Base-by-base conservation (phyloP, 2,329 filamentous ascomycete genomes). In the Elsinoe ampelina region DNA sequence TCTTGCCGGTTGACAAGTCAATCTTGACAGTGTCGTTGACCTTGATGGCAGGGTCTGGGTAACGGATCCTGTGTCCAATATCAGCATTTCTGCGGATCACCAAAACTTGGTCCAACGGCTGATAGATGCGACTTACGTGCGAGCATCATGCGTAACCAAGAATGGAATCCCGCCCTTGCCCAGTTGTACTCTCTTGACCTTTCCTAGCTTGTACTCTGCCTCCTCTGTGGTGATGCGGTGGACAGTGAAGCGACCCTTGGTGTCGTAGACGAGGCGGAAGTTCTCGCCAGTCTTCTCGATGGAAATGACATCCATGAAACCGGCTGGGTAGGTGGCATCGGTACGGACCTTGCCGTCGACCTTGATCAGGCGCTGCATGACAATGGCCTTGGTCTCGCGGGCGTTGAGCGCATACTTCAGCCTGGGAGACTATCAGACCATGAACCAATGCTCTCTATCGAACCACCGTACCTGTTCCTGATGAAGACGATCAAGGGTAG, bases 121-220 rank as follows among this genome's bases (percentile, higher is more conserved):
- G 92, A 96, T 91, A 93, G 91, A 96, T 89, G 87, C 87, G 83
- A 97, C 92, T 95, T 83, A 98, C 92, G 93, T 98, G 90, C 93
- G 87, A 81, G 93, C 93, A 93, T 98, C 93, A 89, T 98, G 93
- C 91, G 93, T 98, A 89, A 98, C 93, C 90, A 97, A 96, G 91
- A 95, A 98, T 95, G 93, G 93, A 86, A 98, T 95, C 82, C 91
- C 93, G 80, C 93, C 95, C 80, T 90, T 92, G 83, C 93, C 93
- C 71, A 98, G 85, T 83, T 98, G 93, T 63, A 98, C 93, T 73
- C 92, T 87, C 89, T 96, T 96, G 82, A 98, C 93, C 85, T 97
- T 98, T 83, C 91, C 91, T 71, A 98, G 84, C 87, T 98, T 98
- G 89, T 96, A 98, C 82, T 93, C 86, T 70, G 92, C 91, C 88